phyloP scores from a whole-genome alignment of 129 eudicot genomes.

The Cynara cardunculus region DNA sequence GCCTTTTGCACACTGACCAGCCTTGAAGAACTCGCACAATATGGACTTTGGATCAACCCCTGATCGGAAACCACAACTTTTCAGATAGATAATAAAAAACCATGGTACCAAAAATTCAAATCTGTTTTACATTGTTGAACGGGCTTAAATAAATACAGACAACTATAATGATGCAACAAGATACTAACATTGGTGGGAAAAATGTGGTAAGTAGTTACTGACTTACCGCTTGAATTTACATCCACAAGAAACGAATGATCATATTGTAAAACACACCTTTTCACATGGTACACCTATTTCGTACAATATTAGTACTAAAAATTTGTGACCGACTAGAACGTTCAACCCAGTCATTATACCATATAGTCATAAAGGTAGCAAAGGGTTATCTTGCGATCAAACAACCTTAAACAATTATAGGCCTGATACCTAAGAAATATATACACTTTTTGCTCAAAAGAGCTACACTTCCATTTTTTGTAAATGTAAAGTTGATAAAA shows the following conservation, averaged over 20 bases:
- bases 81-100: not conserved
- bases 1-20: slow-evolving; percentile 69
- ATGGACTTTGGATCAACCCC: slow-evolving; percentile 78
- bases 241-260: not conserved
- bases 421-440: not conserved
- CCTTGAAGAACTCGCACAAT: slow-evolving; percentile 60
- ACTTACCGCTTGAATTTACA: not conserved
- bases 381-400: not conserved
- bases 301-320: not conserved
- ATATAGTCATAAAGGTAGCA: slow-evolving; percentile 10
- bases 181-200: not conserved
- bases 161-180: not conserved
- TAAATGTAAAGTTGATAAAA: not conserved
- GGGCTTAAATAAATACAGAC: not conserved
- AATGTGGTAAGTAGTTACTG: not conserved
- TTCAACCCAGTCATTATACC: not conserved
- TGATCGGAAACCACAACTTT: slow-evolving; percentile 15
- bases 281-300: not conserved
- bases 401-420: not conserved
- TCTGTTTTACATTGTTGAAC: not conserved
- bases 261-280: not conserved
- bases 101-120: not conserved
- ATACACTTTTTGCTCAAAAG: not conserved
- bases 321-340: not conserved
- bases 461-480: not conserved